Percentiles rank a stretch among this genome's conserved stretches.
Conservation (phyloP, 2,329 filamentous ascomycete species). For the Thyridium curvatum region DNA sequence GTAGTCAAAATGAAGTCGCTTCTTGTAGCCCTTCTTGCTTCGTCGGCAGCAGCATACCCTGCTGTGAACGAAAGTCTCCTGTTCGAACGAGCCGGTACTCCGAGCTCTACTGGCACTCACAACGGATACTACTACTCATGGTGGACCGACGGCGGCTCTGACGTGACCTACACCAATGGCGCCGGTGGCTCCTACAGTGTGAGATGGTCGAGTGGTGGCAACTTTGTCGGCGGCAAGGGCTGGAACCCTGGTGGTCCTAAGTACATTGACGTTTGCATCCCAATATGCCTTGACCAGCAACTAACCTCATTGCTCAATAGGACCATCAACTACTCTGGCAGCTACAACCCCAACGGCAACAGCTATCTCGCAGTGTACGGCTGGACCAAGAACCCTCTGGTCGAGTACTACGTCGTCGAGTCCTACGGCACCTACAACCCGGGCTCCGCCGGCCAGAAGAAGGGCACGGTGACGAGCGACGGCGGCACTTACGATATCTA, state of each 20-base stretch:
- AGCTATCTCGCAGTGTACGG: conserved; percentile 18
- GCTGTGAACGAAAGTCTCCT: background rate
- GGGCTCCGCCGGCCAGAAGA: conserved; percentile 9
- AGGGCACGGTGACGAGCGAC: conserved; percentile 22
- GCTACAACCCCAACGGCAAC: conserved; percentile 40
- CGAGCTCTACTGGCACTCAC: conserved; percentile 41
- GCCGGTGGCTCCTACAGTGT: conserved; percentile 42
- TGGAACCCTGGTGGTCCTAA: conserved; percentile 33
- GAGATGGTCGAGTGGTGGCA: conserved; percentile 39
- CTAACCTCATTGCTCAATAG: conserved; percentile 16
- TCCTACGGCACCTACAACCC: conserved; percentile 10
- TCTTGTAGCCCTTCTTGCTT: too few species aligned
- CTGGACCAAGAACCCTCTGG: conserved; percentile 11
- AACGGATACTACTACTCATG: conserved; percentile 56
- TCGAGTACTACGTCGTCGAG: conserved; percentile 14
- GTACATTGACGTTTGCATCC: conserved; percentile 13
- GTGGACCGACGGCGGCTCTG: conserved; percentile 47
- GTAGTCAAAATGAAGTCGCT: too few species aligned
- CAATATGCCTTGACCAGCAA: too few species aligned
- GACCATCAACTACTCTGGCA: conserved; percentile 41
- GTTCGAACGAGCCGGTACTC: conserved; percentile 19
- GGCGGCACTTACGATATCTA: conserved; percentile 28
- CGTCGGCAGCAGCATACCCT: background rate
- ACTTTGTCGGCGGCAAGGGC: conserved; percentile 41
- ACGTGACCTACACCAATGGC: conserved; percentile 49